Evolutionary conservation across 1,139 yeast genomes (phyloP).

Genomic region (Geotrichum histeridarum): DNA sequence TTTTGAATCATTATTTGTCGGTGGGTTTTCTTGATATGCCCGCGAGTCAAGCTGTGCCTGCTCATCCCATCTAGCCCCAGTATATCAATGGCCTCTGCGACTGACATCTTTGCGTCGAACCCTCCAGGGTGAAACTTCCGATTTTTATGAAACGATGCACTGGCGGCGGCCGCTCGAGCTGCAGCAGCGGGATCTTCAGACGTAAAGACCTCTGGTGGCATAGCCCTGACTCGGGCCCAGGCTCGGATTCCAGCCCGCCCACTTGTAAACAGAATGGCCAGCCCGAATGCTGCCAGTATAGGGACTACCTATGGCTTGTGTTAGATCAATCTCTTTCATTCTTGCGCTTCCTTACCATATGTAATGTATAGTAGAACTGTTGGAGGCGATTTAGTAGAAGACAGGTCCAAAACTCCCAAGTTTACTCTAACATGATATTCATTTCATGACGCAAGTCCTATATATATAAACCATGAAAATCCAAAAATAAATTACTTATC

Average conservation of each 20-base stretch:
- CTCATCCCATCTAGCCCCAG: conserved; percentile 30
- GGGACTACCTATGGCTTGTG: conserved; percentile 22
- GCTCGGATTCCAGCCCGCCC: conserved; percentile 38
- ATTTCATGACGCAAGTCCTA: not conserved
- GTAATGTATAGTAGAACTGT: not conserved
- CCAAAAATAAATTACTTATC: conserved; percentile 8
- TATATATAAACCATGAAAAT: not conserved
- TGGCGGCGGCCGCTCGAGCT: conserved; percentile 18
- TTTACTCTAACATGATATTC: not conserved
- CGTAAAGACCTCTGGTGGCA: conserved; percentile 35
- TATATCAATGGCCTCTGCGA: conserved; percentile 36
- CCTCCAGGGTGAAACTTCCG: conserved; percentile 33
- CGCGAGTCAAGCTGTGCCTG: conserved; percentile 24
- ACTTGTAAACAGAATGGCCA: conserved; percentile 28
- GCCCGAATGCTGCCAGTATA: conserved; percentile 28
- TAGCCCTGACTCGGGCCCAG: conserved; percentile 27
- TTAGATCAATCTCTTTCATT: not conserved
- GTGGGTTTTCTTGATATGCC: conserved; percentile 51
- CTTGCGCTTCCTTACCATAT: not conserved
- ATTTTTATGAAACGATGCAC: conserved; percentile 16
- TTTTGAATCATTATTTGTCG: conserved; percentile 59
- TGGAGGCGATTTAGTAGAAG: not conserved
- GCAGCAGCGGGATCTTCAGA: conserved; percentile 22
- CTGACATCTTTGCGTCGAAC: conserved; percentile 35
- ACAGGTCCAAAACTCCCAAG: not conserved